Conservation (phyloP, 108 stramenopile genomes). For the Nitzschia sp. region DNA sequence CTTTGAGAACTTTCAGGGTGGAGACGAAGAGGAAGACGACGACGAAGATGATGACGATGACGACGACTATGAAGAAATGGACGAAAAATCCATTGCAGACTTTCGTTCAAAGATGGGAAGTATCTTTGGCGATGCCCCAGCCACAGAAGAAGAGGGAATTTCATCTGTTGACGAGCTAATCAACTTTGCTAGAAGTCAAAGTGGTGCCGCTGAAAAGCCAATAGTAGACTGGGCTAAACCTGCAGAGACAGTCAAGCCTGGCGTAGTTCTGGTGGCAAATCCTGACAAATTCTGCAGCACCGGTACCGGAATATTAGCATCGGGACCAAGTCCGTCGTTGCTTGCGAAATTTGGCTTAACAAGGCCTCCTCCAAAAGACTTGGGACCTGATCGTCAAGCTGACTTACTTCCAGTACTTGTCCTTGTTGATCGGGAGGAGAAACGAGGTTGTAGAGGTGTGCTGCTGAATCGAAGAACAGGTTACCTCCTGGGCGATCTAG, state of each 20-base stretch:
- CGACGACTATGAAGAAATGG: conserved; percentile 41
- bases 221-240: conserved; percentile 63
- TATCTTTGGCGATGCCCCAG: conserved; percentile 45
- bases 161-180: conserved; percentile 60
- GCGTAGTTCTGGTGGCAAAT: conserved; percentile 72
- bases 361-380: conserved; percentile 67
- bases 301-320: conserved; percentile 10
- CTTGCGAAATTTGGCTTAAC: conserved; percentile 80
- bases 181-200: conserved; percentile 54
- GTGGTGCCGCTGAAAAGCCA: conserved; percentile 17
- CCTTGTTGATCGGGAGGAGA: conserved; percentile 51
- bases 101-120: conserved; percentile 53
- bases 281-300: conserved; percentile 67
- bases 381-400: conserved; percentile 81
- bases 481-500: conserved; percentile 83
- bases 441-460: conserved; percentile 52
- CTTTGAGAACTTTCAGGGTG: conserved; percentile 66
- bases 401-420: conserved; percentile 78
- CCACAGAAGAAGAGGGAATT: conserved; percentile 2
- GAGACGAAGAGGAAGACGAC: conserved; percentile 53
- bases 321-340: conserved; percentile 44
- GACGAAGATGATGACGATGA: conserved; percentile 65
- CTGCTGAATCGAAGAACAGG: conserved; percentile 81
- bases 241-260: conserved; percentile 45
- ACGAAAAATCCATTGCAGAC: conserved; percentile 53